Conservation (phyloP, 495 filamentous ascomycete genomes). For the Bathelium albidoporum region DNA sequence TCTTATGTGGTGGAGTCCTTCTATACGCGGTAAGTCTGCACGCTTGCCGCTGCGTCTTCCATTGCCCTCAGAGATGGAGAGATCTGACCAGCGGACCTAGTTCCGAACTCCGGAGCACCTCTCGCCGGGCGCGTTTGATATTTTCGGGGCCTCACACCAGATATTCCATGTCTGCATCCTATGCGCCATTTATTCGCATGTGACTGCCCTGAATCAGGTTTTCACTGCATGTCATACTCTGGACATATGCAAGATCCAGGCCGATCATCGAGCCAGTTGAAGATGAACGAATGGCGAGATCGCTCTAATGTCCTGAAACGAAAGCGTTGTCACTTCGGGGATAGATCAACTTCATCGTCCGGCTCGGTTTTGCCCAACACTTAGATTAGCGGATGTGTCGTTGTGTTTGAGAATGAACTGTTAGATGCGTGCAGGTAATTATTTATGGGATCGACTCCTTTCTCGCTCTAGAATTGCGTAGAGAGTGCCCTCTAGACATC, state of each 20-base stretch:
- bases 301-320: background rate
- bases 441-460: background rate
- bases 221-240: background rate
- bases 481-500: background rate
- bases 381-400: background rate
- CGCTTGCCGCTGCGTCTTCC: background rate
- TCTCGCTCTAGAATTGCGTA: background rate
- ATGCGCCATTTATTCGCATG: background rate
- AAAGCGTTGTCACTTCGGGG: background rate
- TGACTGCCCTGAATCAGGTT: background rate
- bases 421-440: background rate
- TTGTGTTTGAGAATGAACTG: background rate
- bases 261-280: background rate
- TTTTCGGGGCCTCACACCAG: background rate
- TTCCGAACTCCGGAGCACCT: background rate
- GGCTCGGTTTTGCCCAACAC: background rate
- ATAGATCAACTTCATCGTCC: background rate
- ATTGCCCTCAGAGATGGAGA: background rate
- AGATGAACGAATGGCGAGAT: background rate
- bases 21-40: background rate
- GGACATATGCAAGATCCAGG: background rate
- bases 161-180: background rate
- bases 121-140: background rate
- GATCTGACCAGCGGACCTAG: background rate
- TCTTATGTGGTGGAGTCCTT: background rate